phyloP scores from a whole-genome alignment of 805 yeast species.

The Wickerhamiella azyma region DNA sequence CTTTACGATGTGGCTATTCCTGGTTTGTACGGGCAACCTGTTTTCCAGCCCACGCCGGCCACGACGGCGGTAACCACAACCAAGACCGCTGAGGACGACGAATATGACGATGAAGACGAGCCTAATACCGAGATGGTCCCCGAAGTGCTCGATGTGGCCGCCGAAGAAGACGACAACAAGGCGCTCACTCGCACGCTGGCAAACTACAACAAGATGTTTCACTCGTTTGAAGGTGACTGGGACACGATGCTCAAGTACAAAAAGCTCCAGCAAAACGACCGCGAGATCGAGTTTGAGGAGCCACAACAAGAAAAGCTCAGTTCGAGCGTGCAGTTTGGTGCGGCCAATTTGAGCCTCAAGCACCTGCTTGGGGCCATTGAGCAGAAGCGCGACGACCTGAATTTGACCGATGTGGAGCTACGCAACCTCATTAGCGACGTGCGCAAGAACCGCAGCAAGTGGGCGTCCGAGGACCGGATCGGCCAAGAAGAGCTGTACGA shows the following conservation, averaged over 20 bases:
- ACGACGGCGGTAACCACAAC: too few relatives aligned
- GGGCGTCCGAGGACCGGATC: conserved; percentile 90
- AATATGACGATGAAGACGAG: conserved; percentile 31
- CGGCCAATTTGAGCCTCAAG: conserved; percentile 64
- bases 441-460: conserved; percentile 85
- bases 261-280: conserved; percentile 67
- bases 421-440: conserved; percentile 82
- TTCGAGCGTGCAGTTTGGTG: conserved; percentile 41
- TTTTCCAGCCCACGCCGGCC: neutral
- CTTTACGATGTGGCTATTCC: conserved; percentile 23
- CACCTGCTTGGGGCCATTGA: conserved; percentile 71
- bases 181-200: conserved; percentile 23
- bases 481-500: conserved; percentile 98
- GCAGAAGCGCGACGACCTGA: conserved; percentile 56
- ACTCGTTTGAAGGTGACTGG: conserved; percentile 50
- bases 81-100: conserved; percentile 19
- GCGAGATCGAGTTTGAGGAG: conserved; percentile 34
- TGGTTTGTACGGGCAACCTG: conserved; percentile 3
- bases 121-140: conserved; percentile 21
- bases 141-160: conserved; percentile 11
- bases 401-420: conserved; percentile 66
- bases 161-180: conserved; percentile 16
- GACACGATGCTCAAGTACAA: conserved; percentile 65
- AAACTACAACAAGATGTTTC: conserved; percentile 46
- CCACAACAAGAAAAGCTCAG: conserved; percentile 16